phyloP scores from a whole-genome alignment of 164 flowering plant species.

The Aristolochia californica region DNA sequence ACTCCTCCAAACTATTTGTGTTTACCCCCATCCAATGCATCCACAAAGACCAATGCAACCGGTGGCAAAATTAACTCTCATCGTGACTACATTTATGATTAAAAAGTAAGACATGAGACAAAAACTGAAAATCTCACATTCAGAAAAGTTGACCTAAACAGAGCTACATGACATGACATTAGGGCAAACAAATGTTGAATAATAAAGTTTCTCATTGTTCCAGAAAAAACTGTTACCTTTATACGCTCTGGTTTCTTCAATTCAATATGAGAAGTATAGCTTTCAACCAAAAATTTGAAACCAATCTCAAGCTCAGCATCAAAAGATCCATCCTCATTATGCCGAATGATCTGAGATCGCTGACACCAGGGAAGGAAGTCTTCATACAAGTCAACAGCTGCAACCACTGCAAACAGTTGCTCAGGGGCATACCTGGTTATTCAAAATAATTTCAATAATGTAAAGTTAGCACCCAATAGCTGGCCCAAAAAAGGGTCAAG shows the following conservation, averaged over 20 bases:
- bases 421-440: slow-evolving; percentile 75
- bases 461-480: not conserved
- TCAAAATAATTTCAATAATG: slow-evolving; percentile 3
- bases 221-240: slow-evolving; percentile 42
- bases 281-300: slow-evolving; percentile 89
- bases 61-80: no score
- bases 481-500: no score
- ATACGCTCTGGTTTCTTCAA: slow-evolving; percentile 42
- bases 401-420: slow-evolving; percentile 88
- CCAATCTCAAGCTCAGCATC: slow-evolving; percentile 98
- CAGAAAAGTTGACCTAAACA: no score
- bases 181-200: no score
- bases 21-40: no score
- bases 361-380: slow-evolving; percentile 98
- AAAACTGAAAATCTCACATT: no score
- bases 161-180: no score
- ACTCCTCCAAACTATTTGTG: no score
- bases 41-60: no score
- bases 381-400: slow-evolving; percentile 91
- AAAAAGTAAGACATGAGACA: no score
- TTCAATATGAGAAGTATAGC: slow-evolving; percentile 89
- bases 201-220: no score
- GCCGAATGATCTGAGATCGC: slow-evolving; percentile 49
- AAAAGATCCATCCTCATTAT: slow-evolving; percentile 74
- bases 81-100: no score